Percentiles rank a stretch among this genome's conserved stretches.
Evolutionary conservation across 23 red algal species (phyloP).

Genomic region (Gracilaria vermiculophylla): DNA sequence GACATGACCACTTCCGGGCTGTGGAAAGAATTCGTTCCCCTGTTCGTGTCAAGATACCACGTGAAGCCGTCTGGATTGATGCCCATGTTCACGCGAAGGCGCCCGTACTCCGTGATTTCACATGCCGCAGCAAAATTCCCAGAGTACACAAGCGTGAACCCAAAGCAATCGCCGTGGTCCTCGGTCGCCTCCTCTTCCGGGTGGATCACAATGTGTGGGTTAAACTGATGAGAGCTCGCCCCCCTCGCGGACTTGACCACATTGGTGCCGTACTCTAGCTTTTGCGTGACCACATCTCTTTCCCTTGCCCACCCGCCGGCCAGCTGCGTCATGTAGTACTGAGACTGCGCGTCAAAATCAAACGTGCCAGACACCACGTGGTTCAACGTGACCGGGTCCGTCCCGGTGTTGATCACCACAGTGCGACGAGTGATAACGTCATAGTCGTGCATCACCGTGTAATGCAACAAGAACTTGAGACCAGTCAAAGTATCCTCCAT

Average conservation of each 20-base stretch:
- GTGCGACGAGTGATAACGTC: slow-evolving; percentile 79
- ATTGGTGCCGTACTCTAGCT: slow-evolving; percentile 72
- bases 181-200: slow-evolving; percentile 67
- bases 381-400: slow-evolving; percentile 58
- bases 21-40: slow-evolving; percentile 56
- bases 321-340: slow-evolving; percentile 92
- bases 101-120: slow-evolving; percentile 87
- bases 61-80: slow-evolving; percentile 91
- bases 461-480: slow-evolving; percentile 69
- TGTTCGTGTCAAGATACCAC: slow-evolving; percentile 80
- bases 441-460: slow-evolving; percentile 96
- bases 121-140: slow-evolving; percentile 85
- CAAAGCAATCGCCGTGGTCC: slow-evolving; percentile 64
- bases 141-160: slow-evolving; percentile 86
- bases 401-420: slow-evolving; percentile 71
- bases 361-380: slow-evolving; percentile 84
- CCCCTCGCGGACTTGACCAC: slow-evolving; percentile 83
- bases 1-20: slow-evolving; percentile 88
- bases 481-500: slow-evolving; percentile 82
- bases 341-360: slow-evolving; percentile 88
- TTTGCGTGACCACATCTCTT: slow-evolving; percentile 76
- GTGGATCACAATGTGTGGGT: slow-evolving; percentile 86
- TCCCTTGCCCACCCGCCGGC: slow-evolving; percentile 96
- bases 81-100: slow-evolving; percentile 91
- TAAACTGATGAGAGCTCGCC: slow-evolving; percentile 94